Percentiles rank a stretch among this genome's conserved stretches.
These are phyloP conservation scores for Eutrema yunnanense DNA, from an alignment of 345 rosid genomes.

Conservation along the genomic window DNA sequence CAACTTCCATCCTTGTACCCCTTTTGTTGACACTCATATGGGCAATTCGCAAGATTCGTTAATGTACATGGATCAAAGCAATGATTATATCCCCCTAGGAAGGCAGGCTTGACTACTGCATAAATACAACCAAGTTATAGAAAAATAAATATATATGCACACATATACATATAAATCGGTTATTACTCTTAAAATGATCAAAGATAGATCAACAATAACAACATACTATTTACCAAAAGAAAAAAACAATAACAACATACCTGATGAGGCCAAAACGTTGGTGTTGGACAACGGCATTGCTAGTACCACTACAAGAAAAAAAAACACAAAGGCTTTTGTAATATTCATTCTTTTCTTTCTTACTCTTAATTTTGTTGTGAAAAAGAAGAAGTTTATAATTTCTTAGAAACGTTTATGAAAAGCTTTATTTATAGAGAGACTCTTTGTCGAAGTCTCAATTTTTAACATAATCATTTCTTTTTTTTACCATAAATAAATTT, in stretches of 20 bases:
- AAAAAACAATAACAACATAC: neutral
- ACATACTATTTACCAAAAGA: too few relatives aligned
- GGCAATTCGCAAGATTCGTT: rapidly evolving
- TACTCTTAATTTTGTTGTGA: too few relatives aligned
- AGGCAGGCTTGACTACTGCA: neutral
- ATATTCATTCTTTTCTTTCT: too few relatives aligned
- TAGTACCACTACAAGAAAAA: neutral
- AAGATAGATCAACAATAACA: too few relatives aligned
- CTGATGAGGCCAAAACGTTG: neutral
- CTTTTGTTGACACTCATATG: rapidly evolving
- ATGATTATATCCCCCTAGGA: neutral
- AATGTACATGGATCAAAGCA: neutral
- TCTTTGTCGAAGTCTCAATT: too few relatives aligned
- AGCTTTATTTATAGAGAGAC: too few relatives aligned
- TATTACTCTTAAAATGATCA: neutral
- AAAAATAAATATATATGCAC: too few relatives aligned
- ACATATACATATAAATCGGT: too few relatives aligned
- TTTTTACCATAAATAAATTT: too few relatives aligned
- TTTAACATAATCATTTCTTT: too few relatives aligned
- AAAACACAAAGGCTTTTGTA: neutral
- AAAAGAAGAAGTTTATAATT: too few relatives aligned
- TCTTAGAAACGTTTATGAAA: too few relatives aligned
- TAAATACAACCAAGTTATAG: neutral
- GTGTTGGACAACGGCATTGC: neutral
- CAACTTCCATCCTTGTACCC: neutral